These are phyloP conservation scores for Scheffersomyces lignicola DNA, from an alignment of 1,139 yeast species.

Conservation along the genomic window DNA sequence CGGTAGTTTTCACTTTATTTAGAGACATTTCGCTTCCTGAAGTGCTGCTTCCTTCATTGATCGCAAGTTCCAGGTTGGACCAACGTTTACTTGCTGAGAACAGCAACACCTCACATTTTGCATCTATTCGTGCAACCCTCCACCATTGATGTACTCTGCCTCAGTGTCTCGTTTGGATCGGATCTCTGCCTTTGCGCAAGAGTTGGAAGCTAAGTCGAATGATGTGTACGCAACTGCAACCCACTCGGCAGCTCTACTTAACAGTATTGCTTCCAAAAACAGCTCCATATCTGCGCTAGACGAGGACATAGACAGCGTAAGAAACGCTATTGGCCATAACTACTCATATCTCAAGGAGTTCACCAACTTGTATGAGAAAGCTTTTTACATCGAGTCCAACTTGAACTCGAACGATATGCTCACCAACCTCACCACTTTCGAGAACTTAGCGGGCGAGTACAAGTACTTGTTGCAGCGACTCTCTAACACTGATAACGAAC, in stretches of 20 bases:
- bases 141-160: neutral
- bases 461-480: constrained; percentile 27
- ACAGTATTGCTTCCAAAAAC: constrained; percentile 21
- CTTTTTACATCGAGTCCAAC: constrained; percentile 36
- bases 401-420: constrained; percentile 29
- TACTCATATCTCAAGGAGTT: constrained; percentile 24
- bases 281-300: constrained; percentile 29
- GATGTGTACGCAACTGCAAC: constrained; percentile 20
- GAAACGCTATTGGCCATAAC: constrained; percentile 25
- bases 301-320: constrained; percentile 29
- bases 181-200: constrained; percentile 30
- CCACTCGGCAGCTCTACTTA: constrained; percentile 23
- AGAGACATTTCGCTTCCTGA: too few species aligned
- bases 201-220: constrained; percentile 29
- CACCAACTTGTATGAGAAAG: constrained; percentile 31
- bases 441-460: constrained; percentile 50
- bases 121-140: too few species aligned
- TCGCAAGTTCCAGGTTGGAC: too few species aligned
- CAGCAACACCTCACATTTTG: too few species aligned
- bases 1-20: too few species aligned
- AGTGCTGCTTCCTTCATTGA: too few species aligned
- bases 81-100: too few species aligned
- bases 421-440: constrained; percentile 50
- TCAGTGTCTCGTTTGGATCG: constrained; percentile 19
- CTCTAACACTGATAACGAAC: constrained; percentile 7